These are phyloP conservation scores for Trichoderma koningiopsis DNA, from an alignment of 2,329 filamentous ascomycete species.

Conservation along the genomic window DNA sequence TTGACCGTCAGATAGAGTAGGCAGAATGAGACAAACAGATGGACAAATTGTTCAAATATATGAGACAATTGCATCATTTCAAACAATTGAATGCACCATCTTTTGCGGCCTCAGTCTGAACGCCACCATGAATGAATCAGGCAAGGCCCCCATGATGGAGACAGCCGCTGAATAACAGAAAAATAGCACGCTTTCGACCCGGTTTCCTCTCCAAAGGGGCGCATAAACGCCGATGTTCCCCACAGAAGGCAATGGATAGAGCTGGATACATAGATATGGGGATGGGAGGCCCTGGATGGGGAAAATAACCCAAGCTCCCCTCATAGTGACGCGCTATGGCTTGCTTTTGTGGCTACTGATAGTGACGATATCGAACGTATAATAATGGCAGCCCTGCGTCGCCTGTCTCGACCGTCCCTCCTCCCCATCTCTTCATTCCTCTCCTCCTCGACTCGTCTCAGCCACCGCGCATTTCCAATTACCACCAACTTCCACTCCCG, in stretches of 20 bases:
- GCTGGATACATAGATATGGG: background rate
- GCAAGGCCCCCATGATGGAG: conserved; percentile 1
- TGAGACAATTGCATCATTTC: background rate
- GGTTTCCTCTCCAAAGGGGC: background rate
- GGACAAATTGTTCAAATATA: background rate
- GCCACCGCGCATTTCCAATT: background rate
- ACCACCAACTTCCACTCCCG: background rate
- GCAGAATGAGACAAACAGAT: background rate
- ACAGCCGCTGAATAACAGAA: background rate
- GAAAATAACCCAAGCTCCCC: conserved; percentile 17
- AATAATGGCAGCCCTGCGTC: conserved; percentile 20
- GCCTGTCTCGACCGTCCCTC: background rate
- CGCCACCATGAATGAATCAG: background rate
- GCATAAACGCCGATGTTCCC: conserved; percentile 17
- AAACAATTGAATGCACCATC: background rate
- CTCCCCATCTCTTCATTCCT: conserved; percentile 13
- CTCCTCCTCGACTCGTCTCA: conserved; percentile 9
- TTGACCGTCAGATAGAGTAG: background rate
- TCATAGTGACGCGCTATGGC: background rate
- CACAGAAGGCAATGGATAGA: conserved; percentile 19
- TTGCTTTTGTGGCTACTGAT: background rate
- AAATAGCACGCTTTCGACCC: background rate
- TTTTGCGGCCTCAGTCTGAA: background rate
- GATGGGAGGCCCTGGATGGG: background rate
- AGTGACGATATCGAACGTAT: background rate